Evolutionary conservation across 2,329 filamentous ascomycete species (phyloP), one percentile per base, ranked within the genome.

Genomic region (Pseudogymnoascus sp.): DNA sequence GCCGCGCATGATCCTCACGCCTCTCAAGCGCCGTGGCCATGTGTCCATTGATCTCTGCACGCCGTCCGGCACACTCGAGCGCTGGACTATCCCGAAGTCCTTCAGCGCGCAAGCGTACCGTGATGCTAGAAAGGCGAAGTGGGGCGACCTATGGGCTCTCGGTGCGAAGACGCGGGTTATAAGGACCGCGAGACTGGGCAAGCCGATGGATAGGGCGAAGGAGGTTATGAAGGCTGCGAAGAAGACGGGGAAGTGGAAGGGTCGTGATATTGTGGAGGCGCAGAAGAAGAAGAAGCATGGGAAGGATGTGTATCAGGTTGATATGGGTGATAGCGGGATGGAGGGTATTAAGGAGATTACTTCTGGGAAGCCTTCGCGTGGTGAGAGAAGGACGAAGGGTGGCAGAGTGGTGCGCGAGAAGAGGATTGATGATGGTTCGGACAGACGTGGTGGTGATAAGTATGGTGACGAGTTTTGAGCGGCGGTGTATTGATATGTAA

Each of bases 111-210:
- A 88, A 68, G 92, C 92, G 0, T 97, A 93, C 76, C 90, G 89
- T 68, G 94, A 97, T 71, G 94, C 94, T 36, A 86, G 94, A 64
- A 99, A 99, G 76, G 83, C 88, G 0, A 78, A 77, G 60, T 97
- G 93, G 94, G 94, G 94, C 38, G 94, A 97, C 72, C 79, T 97
- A 8, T 99, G 94, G 94, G 92, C 93, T 0, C 79, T 97, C 0
- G 94, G 94, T 0, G 93, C 92, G 20, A 97, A 97, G 80, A 95
- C 91, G 0, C 81, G 91, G 11, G 82, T 88, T 3, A 70, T 74
- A 2, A 78, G 89, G 54, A 78, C 77, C 12, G 76, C 89, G 43
- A 82, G 86, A 6, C 74, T 88, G 2, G 89, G 89, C 2, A 59
- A 43, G 37, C 12, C 18, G n/a, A 66, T 60, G 9, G 65, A 64